These are phyloP conservation scores for Anthracocystis panici-leucophaei DNA, from an alignment of 1,284 basidiomycete species.

Conservation along the genomic window DNA sequence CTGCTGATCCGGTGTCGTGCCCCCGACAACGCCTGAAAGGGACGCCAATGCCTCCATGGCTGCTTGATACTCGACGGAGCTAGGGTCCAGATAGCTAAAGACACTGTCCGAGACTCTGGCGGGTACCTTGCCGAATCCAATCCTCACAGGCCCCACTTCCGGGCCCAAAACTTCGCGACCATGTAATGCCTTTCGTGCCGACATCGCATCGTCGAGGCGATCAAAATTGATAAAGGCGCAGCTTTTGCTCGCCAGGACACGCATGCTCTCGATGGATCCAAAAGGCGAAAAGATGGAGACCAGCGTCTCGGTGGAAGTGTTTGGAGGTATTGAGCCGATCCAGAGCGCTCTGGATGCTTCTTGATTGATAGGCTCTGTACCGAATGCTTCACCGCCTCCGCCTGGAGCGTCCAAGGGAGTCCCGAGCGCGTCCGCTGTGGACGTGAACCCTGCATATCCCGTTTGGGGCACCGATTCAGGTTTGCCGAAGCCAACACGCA, in stretches of 20 bases:
- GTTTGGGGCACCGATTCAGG: conserved; percentile 80
- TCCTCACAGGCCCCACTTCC: conserved; percentile 93
- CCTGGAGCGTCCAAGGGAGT: conserved; percentile 7
- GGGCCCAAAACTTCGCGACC: conserved; percentile 93
- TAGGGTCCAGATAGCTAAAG: conserved; percentile 30
- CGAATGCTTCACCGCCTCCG: conserved; percentile 16
- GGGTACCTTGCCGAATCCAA: conserved; percentile 95
- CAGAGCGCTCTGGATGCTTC: conserved; percentile 60
- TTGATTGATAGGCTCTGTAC: conserved; percentile 31
- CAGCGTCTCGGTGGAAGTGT: conserved; percentile 72
- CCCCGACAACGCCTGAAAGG: conserved; percentile 77
- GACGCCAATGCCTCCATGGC: conserved; percentile 52
- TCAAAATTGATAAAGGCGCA: conserved; percentile 98
- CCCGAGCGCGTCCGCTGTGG: conserved; percentile 10
- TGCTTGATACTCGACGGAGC: conserved; percentile 36
- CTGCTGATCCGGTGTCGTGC: conserved; percentile 89
- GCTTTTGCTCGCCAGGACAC: conserved; percentile 95
- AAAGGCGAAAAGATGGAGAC: conserved; percentile 91
- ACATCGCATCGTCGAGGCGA: conserved; percentile 92
- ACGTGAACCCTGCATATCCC: conserved; percentile 28
- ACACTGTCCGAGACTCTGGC: conserved; percentile 26
- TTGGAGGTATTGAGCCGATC: conserved; percentile 59
- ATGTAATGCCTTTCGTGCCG: conserved; percentile 92
- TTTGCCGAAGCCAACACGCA: conserved; percentile 97
- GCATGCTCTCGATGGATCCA: conserved; percentile 94